Evolutionary conservation across 1,284 basidiomycete genomes (phyloP).

Genomic region (Cutaneotrichosporon dermatis): DNA sequence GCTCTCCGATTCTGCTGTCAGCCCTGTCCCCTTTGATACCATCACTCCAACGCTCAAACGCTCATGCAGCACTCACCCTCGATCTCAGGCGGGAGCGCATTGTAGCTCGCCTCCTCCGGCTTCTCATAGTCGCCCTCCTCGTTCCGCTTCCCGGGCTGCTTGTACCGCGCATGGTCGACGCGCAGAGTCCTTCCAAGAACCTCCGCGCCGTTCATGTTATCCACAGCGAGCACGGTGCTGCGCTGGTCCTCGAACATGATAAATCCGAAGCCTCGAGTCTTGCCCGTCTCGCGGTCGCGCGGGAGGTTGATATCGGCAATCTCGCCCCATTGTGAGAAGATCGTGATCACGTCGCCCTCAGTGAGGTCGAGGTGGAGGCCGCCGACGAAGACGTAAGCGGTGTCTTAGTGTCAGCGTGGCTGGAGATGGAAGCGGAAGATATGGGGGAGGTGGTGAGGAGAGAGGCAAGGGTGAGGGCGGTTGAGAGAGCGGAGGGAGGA

Average conservation of each 20-base stretch:
- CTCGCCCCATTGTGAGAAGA: conserved; percentile 97
- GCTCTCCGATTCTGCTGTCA: conserved; percentile 23
- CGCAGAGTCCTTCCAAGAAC: conserved; percentile 80
- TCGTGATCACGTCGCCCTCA: conserved; percentile 95
- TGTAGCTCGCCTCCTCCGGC: conserved; percentile 74
- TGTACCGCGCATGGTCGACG: conserved; percentile 92
- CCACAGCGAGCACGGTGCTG: conserved; percentile 91
- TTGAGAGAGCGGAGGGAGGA: background rate
- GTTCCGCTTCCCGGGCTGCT: conserved; percentile 72
- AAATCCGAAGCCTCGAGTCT: conserved; percentile 87
- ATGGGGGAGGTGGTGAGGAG: background rate
- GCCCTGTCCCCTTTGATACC: background rate
- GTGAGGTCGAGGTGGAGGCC: conserved; percentile 81
- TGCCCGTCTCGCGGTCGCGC: conserved; percentile 82
- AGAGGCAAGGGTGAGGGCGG: background rate
- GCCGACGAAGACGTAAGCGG: conserved; percentile 90
- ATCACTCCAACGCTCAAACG: background rate
- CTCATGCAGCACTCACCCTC: conserved; percentile 54
- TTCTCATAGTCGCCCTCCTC: conserved; percentile 88
- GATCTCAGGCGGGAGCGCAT: conserved; percentile 70
- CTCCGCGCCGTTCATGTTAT: conserved; percentile 89
- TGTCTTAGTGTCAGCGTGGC: conserved; percentile 56
- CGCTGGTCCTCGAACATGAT: conserved; percentile 99
- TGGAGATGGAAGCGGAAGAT: background rate
- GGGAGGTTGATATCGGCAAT: conserved; percentile 93